Evolutionary conservation across 495 filamentous ascomycete species (phyloP).

Genomic region (Usnea hakonensis): DNA sequence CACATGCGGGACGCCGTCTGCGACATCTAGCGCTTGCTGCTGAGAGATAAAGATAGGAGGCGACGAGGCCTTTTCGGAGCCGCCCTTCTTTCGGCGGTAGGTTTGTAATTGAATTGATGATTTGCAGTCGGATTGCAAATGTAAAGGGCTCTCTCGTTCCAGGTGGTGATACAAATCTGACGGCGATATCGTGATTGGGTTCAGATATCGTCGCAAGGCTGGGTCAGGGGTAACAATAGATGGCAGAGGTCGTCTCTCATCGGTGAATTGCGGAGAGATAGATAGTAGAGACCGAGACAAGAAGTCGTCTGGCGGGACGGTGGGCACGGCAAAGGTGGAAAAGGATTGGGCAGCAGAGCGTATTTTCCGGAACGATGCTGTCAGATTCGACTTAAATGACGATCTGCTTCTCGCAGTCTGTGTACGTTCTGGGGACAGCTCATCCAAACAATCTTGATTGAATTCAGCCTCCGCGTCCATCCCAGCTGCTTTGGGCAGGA

Average conservation of each 20-base stretch:
- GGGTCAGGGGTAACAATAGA: constrained; percentile 70
- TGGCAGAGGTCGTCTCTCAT: constrained; percentile 78
- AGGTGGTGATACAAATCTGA: constrained; percentile 57
- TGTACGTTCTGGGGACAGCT: constrained; percentile 6
- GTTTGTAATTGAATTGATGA: constrained; percentile 86
- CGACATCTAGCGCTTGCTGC: constrained; percentile 11
- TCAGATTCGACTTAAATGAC: constrained; percentile 88
- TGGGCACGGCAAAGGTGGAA: constrained; percentile 58
- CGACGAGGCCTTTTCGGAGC: constrained; percentile 22
- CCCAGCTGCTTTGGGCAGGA: constrained; percentile 37
- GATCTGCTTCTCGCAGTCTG: constrained; percentile 35
- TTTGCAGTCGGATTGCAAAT: constrained; percentile 41
- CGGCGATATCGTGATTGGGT: constrained; percentile 64
- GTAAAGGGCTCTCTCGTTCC: constrained; percentile 34
- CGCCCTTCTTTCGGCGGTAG: constrained; percentile 44
- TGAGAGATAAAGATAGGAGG: constrained; percentile 21
- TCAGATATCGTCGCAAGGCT: constrained; percentile 84
- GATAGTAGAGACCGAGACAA: constrained; percentile 76
- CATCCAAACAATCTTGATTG: not conserved
- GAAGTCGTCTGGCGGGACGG: constrained; percentile 71
- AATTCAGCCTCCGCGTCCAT: constrained; percentile 19
- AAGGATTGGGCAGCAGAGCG: constrained; percentile 79
- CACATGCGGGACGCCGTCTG: constrained; percentile 7
- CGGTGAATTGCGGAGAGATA: constrained; percentile 73
- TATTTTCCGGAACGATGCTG: constrained; percentile 79